Conservation (phyloP, 1,284 basidiomycete species). For the Cutaneotrichosporon daszewskae region DNA sequence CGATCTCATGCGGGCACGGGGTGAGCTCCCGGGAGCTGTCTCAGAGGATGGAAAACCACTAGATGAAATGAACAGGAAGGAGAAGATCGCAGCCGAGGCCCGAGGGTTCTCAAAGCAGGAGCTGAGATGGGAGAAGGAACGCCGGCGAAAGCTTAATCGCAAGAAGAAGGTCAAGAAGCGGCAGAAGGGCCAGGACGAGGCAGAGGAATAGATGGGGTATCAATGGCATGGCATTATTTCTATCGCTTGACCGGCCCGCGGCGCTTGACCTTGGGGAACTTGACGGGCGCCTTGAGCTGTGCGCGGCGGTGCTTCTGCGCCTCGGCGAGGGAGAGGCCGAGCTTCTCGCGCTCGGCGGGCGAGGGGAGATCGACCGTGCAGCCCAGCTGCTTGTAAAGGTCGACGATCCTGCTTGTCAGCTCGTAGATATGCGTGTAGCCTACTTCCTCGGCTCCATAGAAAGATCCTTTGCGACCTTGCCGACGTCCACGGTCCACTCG, state of each 20-base stretch:
- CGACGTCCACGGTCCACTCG: constrained; percentile 64
- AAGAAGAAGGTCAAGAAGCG: constrained; percentile 44
- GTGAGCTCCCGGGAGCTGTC: constrained; percentile 5
- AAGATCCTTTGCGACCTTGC: constrained; percentile 65
- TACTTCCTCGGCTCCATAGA: constrained; percentile 60
- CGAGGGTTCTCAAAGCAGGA: constrained; percentile 33
- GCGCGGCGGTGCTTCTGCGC: constrained; percentile 62
- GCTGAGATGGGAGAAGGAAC: constrained; percentile 42
- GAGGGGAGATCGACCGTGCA: constrained; percentile 63
- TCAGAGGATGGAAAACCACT: background rate
- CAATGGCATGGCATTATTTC: background rate
- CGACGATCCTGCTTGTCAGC: constrained; percentile 31
- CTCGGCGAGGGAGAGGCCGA: constrained; percentile 57
- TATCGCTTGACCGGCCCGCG: constrained; percentile 43
- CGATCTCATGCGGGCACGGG: constrained; percentile 31
- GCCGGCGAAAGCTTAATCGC: constrained; percentile 42
- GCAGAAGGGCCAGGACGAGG: constrained; percentile 13
- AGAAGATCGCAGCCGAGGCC: constrained; percentile 16
- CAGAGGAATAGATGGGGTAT: background rate
- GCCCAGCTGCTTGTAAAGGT: constrained; percentile 52
- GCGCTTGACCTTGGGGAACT: constrained; percentile 61
- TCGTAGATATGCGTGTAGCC: constrained; percentile 31
- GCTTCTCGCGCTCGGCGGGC: constrained; percentile 59
- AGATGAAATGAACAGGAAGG: constrained; percentile 18
- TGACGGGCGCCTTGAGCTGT: constrained; percentile 64